Conservation (phyloP, 2,329 filamentous ascomycete species). For the Blumeriella jaapii region DNA sequence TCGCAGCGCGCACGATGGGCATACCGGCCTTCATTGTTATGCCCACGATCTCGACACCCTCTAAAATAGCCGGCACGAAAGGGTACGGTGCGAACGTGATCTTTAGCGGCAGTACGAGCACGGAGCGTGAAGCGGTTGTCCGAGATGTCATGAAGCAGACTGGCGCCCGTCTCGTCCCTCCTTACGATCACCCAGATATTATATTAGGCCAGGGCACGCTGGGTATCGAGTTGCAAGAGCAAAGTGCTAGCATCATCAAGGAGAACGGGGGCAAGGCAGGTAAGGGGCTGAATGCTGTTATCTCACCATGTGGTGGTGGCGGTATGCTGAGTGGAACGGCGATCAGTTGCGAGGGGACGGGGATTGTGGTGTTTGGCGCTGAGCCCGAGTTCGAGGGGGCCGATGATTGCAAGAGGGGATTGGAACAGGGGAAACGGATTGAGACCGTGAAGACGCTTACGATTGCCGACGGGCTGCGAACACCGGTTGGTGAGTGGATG, state of each 20-base stretch:
- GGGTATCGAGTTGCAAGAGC: constrained; percentile 68
- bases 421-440: constrained; percentile 53
- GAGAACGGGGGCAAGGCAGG: constrained; percentile 9
- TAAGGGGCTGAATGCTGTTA: constrained; percentile 52
- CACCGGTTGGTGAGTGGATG: constrained; percentile 80
- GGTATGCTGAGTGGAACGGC: constrained; percentile 80
- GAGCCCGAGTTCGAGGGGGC: constrained; percentile 76
- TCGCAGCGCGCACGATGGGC: constrained; percentile 62
- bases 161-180: constrained; percentile 69
- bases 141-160: constrained; percentile 57
- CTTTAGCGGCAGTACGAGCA: constrained; percentile 70
- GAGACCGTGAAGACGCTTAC: constrained; percentile 62
- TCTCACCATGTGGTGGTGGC: constrained; percentile 78
- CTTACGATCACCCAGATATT: constrained; percentile 87
- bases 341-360: constrained; percentile 59
- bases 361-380: constrained; percentile 70
- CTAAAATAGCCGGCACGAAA: constrained; percentile 74
- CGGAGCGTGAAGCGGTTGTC: constrained; percentile 71
- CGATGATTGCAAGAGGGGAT: constrained; percentile 68
- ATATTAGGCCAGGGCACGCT: constrained; percentile 89
- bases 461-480: constrained; percentile 80
- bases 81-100: constrained; percentile 67
- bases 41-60: constrained; percentile 73
- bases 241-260: constrained; percentile 47
- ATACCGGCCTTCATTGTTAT: constrained; percentile 85